Conservation (phyloP, 805 yeast species). For the Hanseniaspora singularis region DNA sequence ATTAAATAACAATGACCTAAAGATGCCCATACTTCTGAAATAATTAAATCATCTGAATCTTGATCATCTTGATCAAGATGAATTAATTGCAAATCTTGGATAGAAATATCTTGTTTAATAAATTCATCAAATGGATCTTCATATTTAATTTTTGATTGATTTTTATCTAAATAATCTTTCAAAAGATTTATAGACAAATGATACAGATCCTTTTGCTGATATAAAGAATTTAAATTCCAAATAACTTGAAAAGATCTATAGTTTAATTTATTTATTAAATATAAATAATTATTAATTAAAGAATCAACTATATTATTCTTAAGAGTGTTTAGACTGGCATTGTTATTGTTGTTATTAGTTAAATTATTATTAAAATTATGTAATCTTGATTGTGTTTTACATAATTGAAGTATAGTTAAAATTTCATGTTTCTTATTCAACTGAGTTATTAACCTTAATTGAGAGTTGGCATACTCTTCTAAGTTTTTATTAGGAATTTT, state of each 20-base stretch:
- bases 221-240: conserved; percentile 7
- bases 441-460: neutral
- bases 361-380: conserved; percentile 3
- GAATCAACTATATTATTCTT: neutral
- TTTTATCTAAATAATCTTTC: conserved; percentile 8
- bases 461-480: neutral
- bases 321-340: neutral
- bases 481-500: neutral
- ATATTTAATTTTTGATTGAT: conserved; percentile 13
- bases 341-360: neutral
- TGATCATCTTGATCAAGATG: conserved; percentile 13
- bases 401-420: conserved; percentile 10
- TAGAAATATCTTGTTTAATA: conserved; percentile 14
- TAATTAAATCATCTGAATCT: conserved; percentile 10
- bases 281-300: conserved; percentile 9
- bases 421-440: conserved; percentile 13
- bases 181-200: conserved; percentile 7
- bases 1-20: conserved; percentile 92
- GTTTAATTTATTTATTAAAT: conserved; percentile 8
- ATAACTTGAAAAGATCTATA: conserved; percentile 14
- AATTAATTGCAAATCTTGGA: conserved; percentile 11
- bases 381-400: conserved; percentile 9
- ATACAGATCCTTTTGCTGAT: conserved; percentile 14
- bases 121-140: conserved; percentile 15
- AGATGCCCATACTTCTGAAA: conserved; percentile 59